Base-by-base conservation (phyloP, 331 rosid species). In the Acacia pycnantha region DNA sequence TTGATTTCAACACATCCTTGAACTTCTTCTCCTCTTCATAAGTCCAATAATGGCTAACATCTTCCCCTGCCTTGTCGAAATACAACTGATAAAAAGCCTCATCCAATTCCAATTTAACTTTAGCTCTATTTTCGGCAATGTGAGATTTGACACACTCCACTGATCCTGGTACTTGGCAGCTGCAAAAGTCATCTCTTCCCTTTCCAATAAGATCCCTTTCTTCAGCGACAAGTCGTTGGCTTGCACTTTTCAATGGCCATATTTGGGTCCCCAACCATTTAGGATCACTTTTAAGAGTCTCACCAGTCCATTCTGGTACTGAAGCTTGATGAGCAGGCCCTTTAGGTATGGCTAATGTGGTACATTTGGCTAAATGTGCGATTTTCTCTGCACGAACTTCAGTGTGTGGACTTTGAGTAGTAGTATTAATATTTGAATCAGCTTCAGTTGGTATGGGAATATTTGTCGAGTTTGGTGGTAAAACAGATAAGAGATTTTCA, bases 131-230 rank as follows among this genome's bases (percentile, higher is more conserved):
- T 91, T 95, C 93, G 27, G 82, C 44, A 79, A 88, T 81, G 76
- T 95, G 99, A 72, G 92, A 92, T 83, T 84, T 81, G 67, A 88
- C 88, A 81, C 99, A 95, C 18, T 86, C 90, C 29, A 84, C 70
- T 26, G 97, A 93, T 51, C 90, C 91, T 27, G 83, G 81, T 41
- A 43, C 85, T 35, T 64, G 71, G 68, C 98, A 95, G 74, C 92
- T 94, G 64, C 99, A 95, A 12, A 84, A 81, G 66, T 87, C 94
- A 78, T 83, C 91, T 82, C 99, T 90, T 79, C 97, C 99, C 83
- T 79, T 93, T 76, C 99, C 99, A 48, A 92, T 92, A 54, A 96
- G 94, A 48, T 92, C 99, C 83, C 98, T 88, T 86, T 90, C 13
- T 3, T 58, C 97, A 31, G 92, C 75, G 35, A 88, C 83, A 81